These are phyloP conservation scores for Pyrus bretschneideri DNA, from an alignment of 306 rosid species.

Conservation along the genomic window DNA sequence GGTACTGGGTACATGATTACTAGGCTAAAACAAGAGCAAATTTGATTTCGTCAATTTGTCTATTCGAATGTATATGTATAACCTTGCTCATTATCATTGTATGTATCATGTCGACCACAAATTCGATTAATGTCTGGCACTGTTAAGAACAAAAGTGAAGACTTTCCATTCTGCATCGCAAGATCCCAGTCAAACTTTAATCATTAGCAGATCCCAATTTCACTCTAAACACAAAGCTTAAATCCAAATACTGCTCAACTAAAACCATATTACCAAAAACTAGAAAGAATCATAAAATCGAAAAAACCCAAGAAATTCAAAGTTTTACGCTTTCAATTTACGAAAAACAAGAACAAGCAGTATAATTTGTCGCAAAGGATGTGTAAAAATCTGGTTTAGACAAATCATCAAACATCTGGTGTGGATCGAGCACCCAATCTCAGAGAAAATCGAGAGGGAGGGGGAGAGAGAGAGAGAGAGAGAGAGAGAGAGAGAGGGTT, in stretches of 20 bases:
- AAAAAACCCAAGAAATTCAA: not conserved
- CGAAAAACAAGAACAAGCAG: not conserved
- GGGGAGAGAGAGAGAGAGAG: too few species aligned
- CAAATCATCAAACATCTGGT: constrained; percentile 39
- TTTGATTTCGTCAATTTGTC: too few species aligned
- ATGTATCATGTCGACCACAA: not conserved
- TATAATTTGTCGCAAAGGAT: not conserved
- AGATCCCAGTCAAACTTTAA: constrained; percentile 48
- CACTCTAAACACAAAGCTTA: not conserved
- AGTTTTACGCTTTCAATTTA: not conserved
- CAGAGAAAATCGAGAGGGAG: not conserved
- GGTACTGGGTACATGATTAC: too few species aligned
- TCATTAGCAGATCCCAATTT: constrained; percentile 10
- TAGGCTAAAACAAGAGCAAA: too few species aligned
- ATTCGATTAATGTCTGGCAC: constrained; percentile 69
- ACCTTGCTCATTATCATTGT: too few species aligned
- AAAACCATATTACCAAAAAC: not conserved
- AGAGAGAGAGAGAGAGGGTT: not conserved
- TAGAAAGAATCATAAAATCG: not conserved
- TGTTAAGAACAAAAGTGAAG: constrained; percentile 66
- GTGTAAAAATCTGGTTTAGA: constrained; percentile 2
- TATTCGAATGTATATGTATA: too few species aligned
- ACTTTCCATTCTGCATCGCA: constrained; percentile 52
- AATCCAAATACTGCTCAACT: not conserved
- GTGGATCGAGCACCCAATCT: not conserved